phyloP scores from a whole-genome alignment of 2,329 filamentous ascomycete genomes.

The Cadophora malorum region DNA sequence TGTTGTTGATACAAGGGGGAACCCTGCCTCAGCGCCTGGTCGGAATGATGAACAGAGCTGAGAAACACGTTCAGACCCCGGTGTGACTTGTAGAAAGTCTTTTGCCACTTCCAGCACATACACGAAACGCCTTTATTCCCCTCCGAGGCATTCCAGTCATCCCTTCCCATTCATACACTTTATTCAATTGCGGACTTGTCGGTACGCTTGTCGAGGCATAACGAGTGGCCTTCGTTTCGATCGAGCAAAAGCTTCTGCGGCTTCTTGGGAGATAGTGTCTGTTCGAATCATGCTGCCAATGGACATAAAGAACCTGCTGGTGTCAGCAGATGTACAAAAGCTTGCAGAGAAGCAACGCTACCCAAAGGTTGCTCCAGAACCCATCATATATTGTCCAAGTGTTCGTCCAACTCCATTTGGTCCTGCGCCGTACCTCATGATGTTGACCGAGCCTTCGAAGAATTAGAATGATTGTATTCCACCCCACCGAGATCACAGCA shows the following conservation, averaged over 20 bases:
- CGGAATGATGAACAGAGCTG: constrained; percentile 7
- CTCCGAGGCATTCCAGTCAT: constrained; percentile 12
- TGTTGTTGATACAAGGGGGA: constrained; percentile 22
- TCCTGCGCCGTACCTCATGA: constrained; percentile 93
- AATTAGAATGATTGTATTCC: background rate
- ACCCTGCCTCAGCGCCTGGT: background rate
- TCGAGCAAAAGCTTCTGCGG: constrained; percentile 76
- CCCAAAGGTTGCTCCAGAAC: constrained; percentile 96
- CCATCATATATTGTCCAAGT: constrained; percentile 94
- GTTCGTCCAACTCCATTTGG: constrained; percentile 94
- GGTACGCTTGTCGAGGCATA: constrained; percentile 47
- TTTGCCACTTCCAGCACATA: constrained; percentile 19
- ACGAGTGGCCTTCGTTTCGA: constrained; percentile 79
- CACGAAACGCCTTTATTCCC: constrained; percentile 32
- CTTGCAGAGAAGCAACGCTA: constrained; percentile 52
- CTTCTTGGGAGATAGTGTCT: constrained; percentile 75
- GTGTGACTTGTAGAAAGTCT: background rate
- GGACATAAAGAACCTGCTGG: constrained; percentile 93
- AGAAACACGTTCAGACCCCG: background rate
- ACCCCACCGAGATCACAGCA: constrained; percentile 36
- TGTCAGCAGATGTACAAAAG: constrained; percentile 5
- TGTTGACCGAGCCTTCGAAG: constrained; percentile 83
- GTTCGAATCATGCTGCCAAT: constrained; percentile 96
- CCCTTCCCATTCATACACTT: constrained; percentile 8
- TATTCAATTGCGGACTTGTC: constrained; percentile 27